phyloP scores from a whole-genome alignment of 805 yeast genomes.

The Nakazawaea ambrosiae region DNA sequence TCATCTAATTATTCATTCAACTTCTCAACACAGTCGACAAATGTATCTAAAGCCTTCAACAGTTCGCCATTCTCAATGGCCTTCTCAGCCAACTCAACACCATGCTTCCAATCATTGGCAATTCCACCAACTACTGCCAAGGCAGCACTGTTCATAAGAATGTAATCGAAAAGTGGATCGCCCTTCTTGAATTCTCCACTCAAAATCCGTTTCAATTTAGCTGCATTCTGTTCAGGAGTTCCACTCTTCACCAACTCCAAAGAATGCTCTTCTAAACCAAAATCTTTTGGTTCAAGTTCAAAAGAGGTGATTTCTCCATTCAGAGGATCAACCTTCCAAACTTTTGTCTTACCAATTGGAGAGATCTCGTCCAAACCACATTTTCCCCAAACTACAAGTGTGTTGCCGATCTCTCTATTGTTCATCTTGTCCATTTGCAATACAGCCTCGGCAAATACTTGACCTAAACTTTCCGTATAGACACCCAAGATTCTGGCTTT shows the following conservation, averaged over 20 bases:
- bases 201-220: slow-evolving; percentile 36
- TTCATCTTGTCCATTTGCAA: slow-evolving; percentile 46
- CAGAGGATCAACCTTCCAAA: slow-evolving; percentile 60
- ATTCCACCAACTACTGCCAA: slow-evolving; percentile 72
- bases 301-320: slow-evolving; percentile 35
- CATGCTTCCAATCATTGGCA: slow-evolving; percentile 65
- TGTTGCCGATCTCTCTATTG: slow-evolving; percentile 32
- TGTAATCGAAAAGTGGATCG: slow-evolving; percentile 78
- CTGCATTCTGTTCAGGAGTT: slow-evolving; percentile 83
- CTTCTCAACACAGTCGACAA: slow-evolving; percentile 32
- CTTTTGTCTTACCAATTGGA: slow-evolving; percentile 74
- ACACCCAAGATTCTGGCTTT: slow-evolving; percentile 86
- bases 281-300: slow-evolving; percentile 63
- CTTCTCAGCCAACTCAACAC: slow-evolving; percentile 65
- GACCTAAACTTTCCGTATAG: slow-evolving; percentile 71
- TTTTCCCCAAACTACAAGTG: slow-evolving; percentile 91
- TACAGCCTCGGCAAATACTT: slow-evolving; percentile 78
- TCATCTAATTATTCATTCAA: too few relatives aligned
- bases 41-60: slow-evolving; percentile 44
- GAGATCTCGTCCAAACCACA: slow-evolving; percentile 91
- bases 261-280: slow-evolving; percentile 71
- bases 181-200: slow-evolving; percentile 37
- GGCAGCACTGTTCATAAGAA: slow-evolving; percentile 85
- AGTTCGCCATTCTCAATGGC: slow-evolving; percentile 70
- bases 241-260: slow-evolving; percentile 69